Conservation (phyloP, 768 basidiomycete species). For the Psilocybe azurescens region DNA sequence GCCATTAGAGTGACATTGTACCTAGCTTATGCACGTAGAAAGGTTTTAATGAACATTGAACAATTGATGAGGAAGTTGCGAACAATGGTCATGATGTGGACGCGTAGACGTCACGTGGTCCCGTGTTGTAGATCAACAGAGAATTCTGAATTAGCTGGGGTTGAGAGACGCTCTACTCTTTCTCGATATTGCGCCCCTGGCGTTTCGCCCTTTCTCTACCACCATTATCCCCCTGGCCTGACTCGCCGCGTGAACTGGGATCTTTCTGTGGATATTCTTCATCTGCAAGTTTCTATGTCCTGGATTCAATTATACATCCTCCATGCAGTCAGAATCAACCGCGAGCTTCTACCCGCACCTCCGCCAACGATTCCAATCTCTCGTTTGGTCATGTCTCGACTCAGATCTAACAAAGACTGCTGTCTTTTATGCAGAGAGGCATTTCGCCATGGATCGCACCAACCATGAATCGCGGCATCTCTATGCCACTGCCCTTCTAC, state of each 20-base stretch:
- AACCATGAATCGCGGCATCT: constrained; percentile 87
- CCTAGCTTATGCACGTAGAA: constrained; percentile 11
- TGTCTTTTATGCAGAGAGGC: constrained; percentile 89
- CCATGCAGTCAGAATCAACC: constrained; percentile 63
- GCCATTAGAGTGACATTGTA: constrained; percentile 50
- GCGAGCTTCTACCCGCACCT: constrained; percentile 59
- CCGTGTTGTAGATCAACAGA: constrained; percentile 32
- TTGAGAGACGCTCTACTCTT: constrained; percentile 11
- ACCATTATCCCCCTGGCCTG: constrained; percentile 4
- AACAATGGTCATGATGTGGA: constrained; percentile 15
- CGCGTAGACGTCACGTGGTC: constrained; percentile 31
- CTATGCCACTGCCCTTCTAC: constrained; percentile 79
- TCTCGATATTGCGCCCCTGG: constrained; percentile 13
- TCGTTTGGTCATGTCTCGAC: constrained; percentile 88
- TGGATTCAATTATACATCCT: constrained; percentile 30
- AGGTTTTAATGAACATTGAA: constrained; percentile 13
- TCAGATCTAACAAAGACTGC: constrained; percentile 79
- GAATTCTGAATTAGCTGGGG: constrained; percentile 16
- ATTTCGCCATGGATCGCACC: constrained; percentile 69
- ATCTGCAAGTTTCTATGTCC: constrained; percentile 29
- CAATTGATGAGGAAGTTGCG: constrained; percentile 3
- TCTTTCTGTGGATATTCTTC: constrained; percentile 3
- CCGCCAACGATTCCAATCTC: constrained; percentile 68
- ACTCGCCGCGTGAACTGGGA: constrained; percentile 18
- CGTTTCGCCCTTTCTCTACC: constrained; percentile 6